Percentiles rank a stretch among this genome's conserved stretches.
phyloP scores from a whole-genome alignment of 441 rosid genomes.

The Mallotus repandus region DNA sequence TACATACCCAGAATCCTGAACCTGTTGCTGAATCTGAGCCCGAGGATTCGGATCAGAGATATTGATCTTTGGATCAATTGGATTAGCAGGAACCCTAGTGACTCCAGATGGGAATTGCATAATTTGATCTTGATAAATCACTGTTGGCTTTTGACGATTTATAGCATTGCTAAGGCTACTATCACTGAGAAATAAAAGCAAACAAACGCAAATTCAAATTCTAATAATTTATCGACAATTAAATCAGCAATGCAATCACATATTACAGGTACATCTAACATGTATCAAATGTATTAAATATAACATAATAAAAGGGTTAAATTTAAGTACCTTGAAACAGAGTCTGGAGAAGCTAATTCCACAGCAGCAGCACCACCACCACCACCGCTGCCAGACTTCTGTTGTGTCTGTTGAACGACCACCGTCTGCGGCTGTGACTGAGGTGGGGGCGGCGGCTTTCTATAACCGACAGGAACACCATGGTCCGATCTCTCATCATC shows the following conservation, averaged over 20 bases:
- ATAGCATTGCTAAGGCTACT: constrained; percentile 64
- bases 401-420: constrained; percentile 46
- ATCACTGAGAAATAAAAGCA: constrained; percentile 58
- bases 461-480: constrained; percentile 52
- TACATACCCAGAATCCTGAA: constrained; percentile 62
- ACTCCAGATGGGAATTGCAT: constrained; percentile 52
- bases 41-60: constrained; percentile 53
- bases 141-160: constrained; percentile 52
- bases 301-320: background rate
- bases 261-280: background rate
- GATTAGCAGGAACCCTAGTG: constrained; percentile 40
- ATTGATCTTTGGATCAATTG: constrained; percentile 53
- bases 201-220: constrained; percentile 29
- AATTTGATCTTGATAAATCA: constrained; percentile 53
- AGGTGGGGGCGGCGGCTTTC: constrained; percentile 44
- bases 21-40: constrained; percentile 48
- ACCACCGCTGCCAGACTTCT: constrained; percentile 51
- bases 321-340: constrained; percentile 68
- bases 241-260: constrained; percentile 1
- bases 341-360: constrained; percentile 86
- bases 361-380: constrained; percentile 26
- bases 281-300: background rate
- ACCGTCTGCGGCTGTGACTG: constrained; percentile 52
- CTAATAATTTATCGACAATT: constrained; percentile 20
- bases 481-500: constrained; percentile 97